These are phyloP conservation scores for Aristolochia contorta DNA, from an alignment of 164 flowering plant species.

Conservation along the genomic window DNA sequence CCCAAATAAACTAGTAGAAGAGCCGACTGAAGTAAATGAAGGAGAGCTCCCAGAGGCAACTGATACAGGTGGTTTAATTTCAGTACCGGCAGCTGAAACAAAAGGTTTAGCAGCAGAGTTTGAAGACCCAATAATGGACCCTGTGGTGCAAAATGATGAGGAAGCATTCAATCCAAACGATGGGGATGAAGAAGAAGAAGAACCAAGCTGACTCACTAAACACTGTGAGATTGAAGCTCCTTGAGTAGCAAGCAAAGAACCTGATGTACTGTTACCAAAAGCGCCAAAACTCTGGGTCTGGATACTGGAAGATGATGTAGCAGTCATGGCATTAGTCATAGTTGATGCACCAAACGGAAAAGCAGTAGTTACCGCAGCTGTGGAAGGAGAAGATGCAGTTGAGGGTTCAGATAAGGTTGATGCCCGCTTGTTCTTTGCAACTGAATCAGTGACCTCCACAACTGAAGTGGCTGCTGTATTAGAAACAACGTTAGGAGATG, in stretches of 20 bases:
- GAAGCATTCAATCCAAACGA: slow-evolving; percentile 29
- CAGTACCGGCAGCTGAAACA: slow-evolving; percentile 26
- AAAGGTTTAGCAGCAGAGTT: slow-evolving; percentile 24
- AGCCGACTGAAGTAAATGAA: not conserved
- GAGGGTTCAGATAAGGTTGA: slow-evolving; percentile 15
- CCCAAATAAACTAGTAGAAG: not conserved
- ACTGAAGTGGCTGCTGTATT: slow-evolving; percentile 17
- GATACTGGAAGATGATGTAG: slow-evolving; percentile 20
- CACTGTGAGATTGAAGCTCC: slow-evolving; percentile 25
- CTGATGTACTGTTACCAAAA: slow-evolving; percentile 16
- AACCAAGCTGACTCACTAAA: slow-evolving; percentile 32
- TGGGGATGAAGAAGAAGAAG: slow-evolving; percentile 35
- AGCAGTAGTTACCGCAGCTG: slow-evolving; percentile 16
- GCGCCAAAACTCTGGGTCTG: slow-evolving; percentile 24
- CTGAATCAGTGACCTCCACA: slow-evolving; percentile 16
- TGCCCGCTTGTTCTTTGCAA: slow-evolving; percentile 20
- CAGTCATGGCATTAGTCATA: slow-evolving; percentile 5
- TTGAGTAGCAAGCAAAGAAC: slow-evolving; percentile 20
- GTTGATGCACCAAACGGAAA: slow-evolving; percentile 36
- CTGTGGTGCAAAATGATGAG: slow-evolving; percentile 27
- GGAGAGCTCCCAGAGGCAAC: slow-evolving; percentile 3
- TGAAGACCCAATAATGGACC: slow-evolving; percentile 32
- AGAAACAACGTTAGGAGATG: slow-evolving; percentile 19
- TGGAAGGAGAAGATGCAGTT: slow-evolving; percentile 18
- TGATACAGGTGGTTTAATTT: slow-evolving; percentile 27